Conservation (phyloP, 164 flowering plant species). For the Cinnamomum micranthum region DNA sequence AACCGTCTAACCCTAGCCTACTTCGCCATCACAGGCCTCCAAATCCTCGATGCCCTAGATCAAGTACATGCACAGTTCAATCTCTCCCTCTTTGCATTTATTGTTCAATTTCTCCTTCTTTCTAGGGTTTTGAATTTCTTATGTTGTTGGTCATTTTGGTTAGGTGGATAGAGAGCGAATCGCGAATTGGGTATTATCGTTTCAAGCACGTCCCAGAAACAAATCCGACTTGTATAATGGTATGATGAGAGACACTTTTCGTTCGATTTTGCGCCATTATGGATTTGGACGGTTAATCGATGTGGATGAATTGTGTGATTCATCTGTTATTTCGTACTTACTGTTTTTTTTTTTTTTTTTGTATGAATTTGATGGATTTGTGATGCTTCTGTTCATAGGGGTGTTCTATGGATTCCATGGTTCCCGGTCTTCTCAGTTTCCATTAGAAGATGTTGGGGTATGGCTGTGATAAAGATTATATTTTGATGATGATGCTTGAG, state of each 20-base stretch:
- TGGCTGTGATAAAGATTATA: not conserved
- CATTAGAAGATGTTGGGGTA: slow-evolving; percentile 51
- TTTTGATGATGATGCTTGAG: no score
- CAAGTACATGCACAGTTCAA: slow-evolving; percentile 30
- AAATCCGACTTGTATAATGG: slow-evolving; percentile 46
- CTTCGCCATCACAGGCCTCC: slow-evolving; percentile 78
- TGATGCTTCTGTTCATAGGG: slow-evolving; percentile 35
- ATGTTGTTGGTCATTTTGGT: not conserved
- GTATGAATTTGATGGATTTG: not conserved
- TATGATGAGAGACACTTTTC: slow-evolving; percentile 15
- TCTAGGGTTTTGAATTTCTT: not conserved
- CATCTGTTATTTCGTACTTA: not conserved
- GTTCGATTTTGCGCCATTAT: not conserved
- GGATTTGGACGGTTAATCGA: no score
- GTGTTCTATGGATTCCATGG: slow-evolving; percentile 85
- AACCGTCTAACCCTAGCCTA: slow-evolving; percentile 88
- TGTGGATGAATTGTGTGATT: no score
- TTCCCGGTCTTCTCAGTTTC: slow-evolving; percentile 67
- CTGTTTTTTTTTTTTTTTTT: no score
- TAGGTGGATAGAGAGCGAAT: slow-evolving; percentile 74
- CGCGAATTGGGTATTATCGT: slow-evolving; percentile 71
- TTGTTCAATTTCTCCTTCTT: not conserved
- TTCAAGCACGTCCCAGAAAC: slow-evolving; percentile 57
- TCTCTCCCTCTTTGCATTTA: not conserved
- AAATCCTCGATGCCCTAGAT: slow-evolving; percentile 64